Evolutionary conservation across 306 rosid genomes (phyloP), one percentile per base, ranked within the genome.

Genomic region (Prunus davidiana): DNA sequence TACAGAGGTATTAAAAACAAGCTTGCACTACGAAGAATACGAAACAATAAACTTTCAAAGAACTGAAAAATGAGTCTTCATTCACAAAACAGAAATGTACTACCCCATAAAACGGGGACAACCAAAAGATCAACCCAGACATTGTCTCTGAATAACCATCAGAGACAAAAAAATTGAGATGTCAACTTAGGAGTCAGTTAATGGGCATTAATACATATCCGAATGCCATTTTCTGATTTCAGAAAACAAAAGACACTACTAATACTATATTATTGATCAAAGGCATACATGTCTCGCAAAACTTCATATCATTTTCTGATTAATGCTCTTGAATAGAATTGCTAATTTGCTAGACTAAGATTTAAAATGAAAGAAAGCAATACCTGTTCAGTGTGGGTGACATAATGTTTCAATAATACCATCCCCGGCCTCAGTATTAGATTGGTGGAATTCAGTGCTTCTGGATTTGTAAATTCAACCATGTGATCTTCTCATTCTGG

Each of bases 371-470:
- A 52, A 65, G 25, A 47, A 15, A 32, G 4, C 52, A 76, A 18
- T 28, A 91, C 93, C 89, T 89, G 93, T 62, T 87, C 79, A 28
- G 25, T 20, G 70, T 57, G 85, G 25, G 74, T 30, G 30, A 92
- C 60, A 73, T 32, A 79, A 62, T 78, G 57, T 68, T 90, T 92
- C 69, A 90, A 65, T 15, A 92, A 88, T 76, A 87, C 85, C 97
- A 88, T 90, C 52, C 96, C 92, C 2, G 88, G 89, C 76, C 85
- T 76, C 87, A 92, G 72, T 58, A 85, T 22, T 28, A 38, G 43
- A 38, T 38, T 38, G 43, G 43, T 38, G 43, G 43, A 38, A 38
- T 38, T 77, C 87, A 90, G 72, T 58, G 81, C 30, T 28, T 54
- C 56, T 52, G 64, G 64, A 27, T 65, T n/a, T 54, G n/a, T 25